phyloP scores from a whole-genome alignment of 371 early-diverging fungal genomes.

The Mucor sp. region DNA sequence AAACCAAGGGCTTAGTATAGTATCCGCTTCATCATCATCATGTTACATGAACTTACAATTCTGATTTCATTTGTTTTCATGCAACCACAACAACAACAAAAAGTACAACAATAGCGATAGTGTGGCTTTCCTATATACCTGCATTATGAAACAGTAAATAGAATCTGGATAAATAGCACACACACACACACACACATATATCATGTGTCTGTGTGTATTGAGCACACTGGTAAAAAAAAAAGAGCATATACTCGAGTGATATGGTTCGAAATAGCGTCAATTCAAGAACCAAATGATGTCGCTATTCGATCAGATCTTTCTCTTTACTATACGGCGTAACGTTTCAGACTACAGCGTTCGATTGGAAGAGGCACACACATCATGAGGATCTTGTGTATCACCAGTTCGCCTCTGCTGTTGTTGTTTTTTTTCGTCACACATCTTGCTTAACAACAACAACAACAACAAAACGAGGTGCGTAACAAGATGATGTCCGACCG shows the following conservation, averaged over 20 bases:
- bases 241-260: too few species aligned
- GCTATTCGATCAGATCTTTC: neutral
- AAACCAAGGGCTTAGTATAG: neutral
- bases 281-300: neutral
- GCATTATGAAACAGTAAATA: neutral
- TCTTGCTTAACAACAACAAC: conserved; percentile 23
- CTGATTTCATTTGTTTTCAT: neutral
- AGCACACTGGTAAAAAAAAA: neutral
- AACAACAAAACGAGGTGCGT: conserved; percentile 6
- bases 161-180: neutral
- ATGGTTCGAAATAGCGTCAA: neutral
- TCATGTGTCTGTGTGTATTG: neutral
- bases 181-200: too few species aligned
- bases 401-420: conserved; percentile 2
- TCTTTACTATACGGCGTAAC: too few species aligned
- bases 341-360: too few species aligned
- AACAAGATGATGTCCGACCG: conserved; percentile 6
- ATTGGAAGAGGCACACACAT: too few species aligned
- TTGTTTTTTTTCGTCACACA: conserved; percentile 19
- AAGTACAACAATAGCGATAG: neutral
- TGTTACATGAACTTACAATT: neutral
- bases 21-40: neutral
- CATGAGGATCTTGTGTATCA: conserved; percentile 12
- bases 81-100: neutral
- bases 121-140: neutral